Conservation (phyloP, 108 stramenopile genomes). For the Mediolabrus comicus region DNA sequence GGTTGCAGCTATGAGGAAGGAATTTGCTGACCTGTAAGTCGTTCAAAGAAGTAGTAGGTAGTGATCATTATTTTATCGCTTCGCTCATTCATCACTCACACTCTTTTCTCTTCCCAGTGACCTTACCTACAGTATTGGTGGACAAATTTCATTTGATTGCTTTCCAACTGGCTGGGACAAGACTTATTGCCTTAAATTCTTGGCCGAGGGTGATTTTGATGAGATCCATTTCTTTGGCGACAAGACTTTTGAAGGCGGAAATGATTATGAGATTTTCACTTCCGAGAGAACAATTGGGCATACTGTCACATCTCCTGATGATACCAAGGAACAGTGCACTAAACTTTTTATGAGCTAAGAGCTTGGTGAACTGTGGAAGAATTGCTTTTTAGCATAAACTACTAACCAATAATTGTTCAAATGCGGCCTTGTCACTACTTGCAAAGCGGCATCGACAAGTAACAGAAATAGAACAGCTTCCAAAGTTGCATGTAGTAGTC, state of each 20-base stretch:
- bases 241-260: constrained; percentile 99
- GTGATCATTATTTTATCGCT: too few species aligned
- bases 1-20: constrained; percentile 91
- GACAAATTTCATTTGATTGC: constrained; percentile 98
- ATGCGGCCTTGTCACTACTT: constrained; percentile 44
- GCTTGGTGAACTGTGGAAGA: not conserved
- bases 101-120: too few species aligned
- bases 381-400: too few species aligned
- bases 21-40: constrained; percentile 92
- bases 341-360: constrained; percentile 77
- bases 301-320: constrained; percentile 93
- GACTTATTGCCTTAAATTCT: constrained; percentile 94
- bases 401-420: too few species aligned
- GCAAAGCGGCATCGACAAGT: constrained; percentile 75
- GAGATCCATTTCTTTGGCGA: constrained; percentile 99
- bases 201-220: constrained; percentile 87
- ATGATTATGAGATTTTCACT: constrained; percentile 97
- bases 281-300: constrained; percentile 94
- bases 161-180: constrained; percentile 99
- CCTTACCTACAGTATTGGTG: constrained; percentile 96
- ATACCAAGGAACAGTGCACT: constrained; percentile 92
- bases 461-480: constrained; percentile 87
- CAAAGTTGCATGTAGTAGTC: constrained; percentile 88
- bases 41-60: too few species aligned
- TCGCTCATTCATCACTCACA: too few species aligned